These are phyloP conservation scores for Decorospora gaudefroyi DNA, from an alignment of 2,329 filamentous ascomycete genomes.

Conservation along the genomic window DNA sequence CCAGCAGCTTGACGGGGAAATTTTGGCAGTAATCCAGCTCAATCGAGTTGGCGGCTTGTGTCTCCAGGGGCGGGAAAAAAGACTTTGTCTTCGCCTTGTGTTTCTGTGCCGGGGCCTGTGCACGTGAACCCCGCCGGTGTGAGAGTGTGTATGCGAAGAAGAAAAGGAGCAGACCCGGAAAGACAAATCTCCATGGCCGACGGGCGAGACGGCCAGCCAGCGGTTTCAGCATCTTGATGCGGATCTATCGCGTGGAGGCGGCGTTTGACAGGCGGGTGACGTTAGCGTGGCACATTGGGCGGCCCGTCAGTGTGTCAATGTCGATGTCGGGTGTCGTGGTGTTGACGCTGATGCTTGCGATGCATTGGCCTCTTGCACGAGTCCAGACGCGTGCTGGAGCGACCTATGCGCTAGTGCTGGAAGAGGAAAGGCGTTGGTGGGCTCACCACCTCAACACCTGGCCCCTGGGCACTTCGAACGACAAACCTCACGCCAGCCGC, in stretches of 20 bases:
- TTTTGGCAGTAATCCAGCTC: constrained; percentile 48
- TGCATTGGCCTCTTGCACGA: constrained; percentile 15
- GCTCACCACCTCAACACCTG: no score
- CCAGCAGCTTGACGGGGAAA: constrained; percentile 50
- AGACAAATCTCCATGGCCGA: constrained; percentile 39
- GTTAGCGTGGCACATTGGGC: constrained; percentile 21
- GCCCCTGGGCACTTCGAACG: no score
- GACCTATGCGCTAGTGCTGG: constrained; percentile 9
- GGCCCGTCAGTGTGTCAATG: constrained; percentile 4
- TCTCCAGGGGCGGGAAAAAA: constrained; percentile 45
- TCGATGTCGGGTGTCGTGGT: constrained; percentile 11
- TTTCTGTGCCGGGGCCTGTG: constrained; percentile 29
- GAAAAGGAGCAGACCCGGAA: constrained; percentile 40
- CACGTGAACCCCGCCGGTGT: constrained; percentile 25
- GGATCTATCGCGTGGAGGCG: constrained; percentile 5
- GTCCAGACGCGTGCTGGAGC: constrained; percentile 17
- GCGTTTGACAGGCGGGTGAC: constrained; percentile 12
- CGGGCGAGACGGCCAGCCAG: constrained; percentile 34
- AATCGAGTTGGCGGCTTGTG: constrained; percentile 33
- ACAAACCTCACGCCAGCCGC: neutral
- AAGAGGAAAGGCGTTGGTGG: constrained; percentile 9
- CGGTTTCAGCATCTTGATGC: constrained; percentile 31
- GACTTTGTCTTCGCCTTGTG: constrained; percentile 42
- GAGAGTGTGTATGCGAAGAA: constrained; percentile 40
- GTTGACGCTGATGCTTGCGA: constrained; percentile 7